Evolutionary conservation across 768 basidiomycete genomes (phyloP).

Genomic region (Thelephora ganbajun): DNA sequence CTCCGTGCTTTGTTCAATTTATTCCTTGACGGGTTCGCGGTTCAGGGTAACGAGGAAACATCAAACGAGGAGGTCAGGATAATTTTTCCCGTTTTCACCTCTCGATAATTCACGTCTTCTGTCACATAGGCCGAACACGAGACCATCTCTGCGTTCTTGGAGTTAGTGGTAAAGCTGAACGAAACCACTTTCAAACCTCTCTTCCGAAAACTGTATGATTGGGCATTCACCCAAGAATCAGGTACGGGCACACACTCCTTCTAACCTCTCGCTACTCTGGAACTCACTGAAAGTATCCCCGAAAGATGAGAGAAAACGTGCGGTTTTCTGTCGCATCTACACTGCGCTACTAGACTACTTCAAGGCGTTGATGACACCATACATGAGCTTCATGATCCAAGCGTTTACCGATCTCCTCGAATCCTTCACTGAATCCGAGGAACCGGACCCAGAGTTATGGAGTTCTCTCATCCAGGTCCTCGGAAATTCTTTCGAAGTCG

Average conservation of each 20-base stretch:
- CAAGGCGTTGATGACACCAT: constrained; percentile 87
- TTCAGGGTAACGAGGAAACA: constrained; percentile 23
- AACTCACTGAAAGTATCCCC: constrained; percentile 6
- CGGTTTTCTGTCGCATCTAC: constrained; percentile 68
- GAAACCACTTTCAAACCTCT: constrained; percentile 84
- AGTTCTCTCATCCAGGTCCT: constrained; percentile 31
- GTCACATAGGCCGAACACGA: constrained; percentile 32
- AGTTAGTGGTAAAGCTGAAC: constrained; percentile 85
- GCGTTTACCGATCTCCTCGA: constrained; percentile 53
- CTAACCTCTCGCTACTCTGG: not conserved
- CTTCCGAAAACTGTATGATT: constrained; percentile 86
- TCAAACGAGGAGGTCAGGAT: not conserved
- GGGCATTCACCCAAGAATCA: constrained; percentile 62
- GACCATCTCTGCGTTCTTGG: constrained; percentile 64
- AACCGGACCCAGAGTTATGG: constrained; percentile 43
- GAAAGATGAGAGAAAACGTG: constrained; percentile 31
- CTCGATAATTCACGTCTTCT: too few species aligned
- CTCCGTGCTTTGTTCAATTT: constrained; percentile 59
- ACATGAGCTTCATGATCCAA: constrained; percentile 65
- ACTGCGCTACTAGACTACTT: constrained; percentile 70
- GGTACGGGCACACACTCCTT: constrained; percentile 20
- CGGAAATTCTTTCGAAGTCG: constrained; percentile 54
- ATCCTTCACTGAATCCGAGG: constrained; percentile 23
- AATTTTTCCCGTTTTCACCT: constrained; percentile 3
- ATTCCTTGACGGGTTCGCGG: constrained; percentile 67